Conservation (phyloP, 768 basidiomycete genomes). For the Podaxis sp. region DNA sequence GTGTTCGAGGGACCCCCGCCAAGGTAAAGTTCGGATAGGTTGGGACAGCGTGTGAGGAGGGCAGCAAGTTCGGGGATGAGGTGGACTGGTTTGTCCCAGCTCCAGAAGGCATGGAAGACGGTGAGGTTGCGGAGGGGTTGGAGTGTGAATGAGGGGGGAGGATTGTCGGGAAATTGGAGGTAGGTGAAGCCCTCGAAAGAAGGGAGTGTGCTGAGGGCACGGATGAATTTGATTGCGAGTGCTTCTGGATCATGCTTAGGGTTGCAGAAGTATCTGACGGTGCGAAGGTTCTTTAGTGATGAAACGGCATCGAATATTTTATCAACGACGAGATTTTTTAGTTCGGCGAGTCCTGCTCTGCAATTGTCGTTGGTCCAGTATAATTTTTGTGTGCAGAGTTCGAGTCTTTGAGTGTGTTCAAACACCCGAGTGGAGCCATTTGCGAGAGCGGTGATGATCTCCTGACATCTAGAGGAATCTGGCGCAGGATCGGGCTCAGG, state of each 20-base stretch:
- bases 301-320: neutral
- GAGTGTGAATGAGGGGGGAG: neutral
- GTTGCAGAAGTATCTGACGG: neutral
- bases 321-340: neutral
- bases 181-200: neutral
- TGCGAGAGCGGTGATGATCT: constrained; percentile 4
- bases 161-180: neutral
- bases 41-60: neutral
- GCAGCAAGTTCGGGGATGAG: neutral
- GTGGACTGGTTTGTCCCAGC: neutral
- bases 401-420: neutral
- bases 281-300: neutral
- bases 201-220: neutral
- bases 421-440: neutral
- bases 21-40: neutral
- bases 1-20: neutral
- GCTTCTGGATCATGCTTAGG: neutral
- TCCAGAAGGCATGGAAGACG: neutral
- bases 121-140: constrained; percentile 1
- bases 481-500: neutral
- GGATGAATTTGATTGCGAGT: neutral
- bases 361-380: neutral
- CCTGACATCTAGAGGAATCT: neutral
- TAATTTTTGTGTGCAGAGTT: neutral
- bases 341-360: neutral